Evolutionary conservation across 2,329 filamentous ascomycete genomes (phyloP).

Genomic region (Epichloe brachyelytri): DNA sequence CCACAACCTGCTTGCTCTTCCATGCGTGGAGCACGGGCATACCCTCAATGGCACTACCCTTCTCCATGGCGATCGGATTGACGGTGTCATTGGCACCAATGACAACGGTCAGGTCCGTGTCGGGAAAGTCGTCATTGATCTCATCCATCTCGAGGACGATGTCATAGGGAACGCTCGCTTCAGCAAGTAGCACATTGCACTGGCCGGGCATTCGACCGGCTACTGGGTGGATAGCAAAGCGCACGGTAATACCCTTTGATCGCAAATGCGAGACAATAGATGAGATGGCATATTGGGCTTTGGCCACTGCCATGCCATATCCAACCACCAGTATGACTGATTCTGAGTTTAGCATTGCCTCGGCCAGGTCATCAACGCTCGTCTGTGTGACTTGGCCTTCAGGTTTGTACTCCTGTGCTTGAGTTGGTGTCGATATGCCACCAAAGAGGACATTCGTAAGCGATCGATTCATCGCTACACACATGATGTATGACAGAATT

Average conservation of each 20-base stretch:
- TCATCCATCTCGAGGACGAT: conserved; percentile 94
- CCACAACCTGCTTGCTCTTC: conserved; percentile 86
- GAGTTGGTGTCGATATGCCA: conserved; percentile 45
- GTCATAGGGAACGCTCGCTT: conserved; percentile 80
- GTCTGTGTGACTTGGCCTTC: conserved; percentile 70
- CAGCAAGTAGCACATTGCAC: conserved; percentile 81
- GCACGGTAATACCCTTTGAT: conserved; percentile 64
- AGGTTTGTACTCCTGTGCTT: conserved; percentile 54
- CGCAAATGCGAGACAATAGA: conserved; percentile 66
- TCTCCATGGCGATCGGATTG: conserved; percentile 77
- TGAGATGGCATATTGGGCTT: conserved; percentile 81
- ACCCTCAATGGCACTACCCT: conserved; percentile 71
- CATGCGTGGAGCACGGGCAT: conserved; percentile 89
- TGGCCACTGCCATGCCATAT: conserved; percentile 90
- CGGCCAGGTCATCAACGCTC: conserved; percentile 67
- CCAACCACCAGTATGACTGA: conserved; percentile 83
- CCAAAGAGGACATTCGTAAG: conserved; percentile 85
- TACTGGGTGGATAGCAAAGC: conserved; percentile 83
- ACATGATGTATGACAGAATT: conserved; percentile 78
- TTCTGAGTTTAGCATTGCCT: conserved; percentile 62
- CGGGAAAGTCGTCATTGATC: conserved; percentile 82
- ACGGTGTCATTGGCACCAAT: conserved; percentile 91
- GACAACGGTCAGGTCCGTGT: conserved; percentile 76
- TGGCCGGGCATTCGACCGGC: conserved; percentile 88
- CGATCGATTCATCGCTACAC: conserved; percentile 82